These are phyloP conservation scores for Clavulina sp. DNA, from an alignment of 768 basidiomycete genomes.

Conservation along the genomic window DNA sequence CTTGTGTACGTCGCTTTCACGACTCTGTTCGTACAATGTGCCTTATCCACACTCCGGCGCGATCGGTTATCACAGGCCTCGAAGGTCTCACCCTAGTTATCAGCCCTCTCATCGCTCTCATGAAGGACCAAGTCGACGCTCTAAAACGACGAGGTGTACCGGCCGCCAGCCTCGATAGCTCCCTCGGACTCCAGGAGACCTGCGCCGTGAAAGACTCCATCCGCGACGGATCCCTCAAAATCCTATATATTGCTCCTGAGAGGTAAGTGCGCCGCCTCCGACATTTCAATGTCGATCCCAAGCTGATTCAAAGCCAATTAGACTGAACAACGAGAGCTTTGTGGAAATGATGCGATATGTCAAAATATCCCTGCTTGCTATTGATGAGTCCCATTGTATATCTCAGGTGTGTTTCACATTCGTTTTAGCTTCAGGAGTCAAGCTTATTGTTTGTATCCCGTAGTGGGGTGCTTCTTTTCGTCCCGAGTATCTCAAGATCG, in stretches of 20 bases:
- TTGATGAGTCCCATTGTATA: constrained; percentile 34
- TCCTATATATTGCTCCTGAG: constrained; percentile 33
- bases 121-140: constrained; percentile 24
- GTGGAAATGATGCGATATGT: constrained; percentile 27
- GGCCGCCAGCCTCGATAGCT: constrained; percentile 27
- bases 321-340: constrained; percentile 30
- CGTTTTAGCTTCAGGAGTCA: not conserved
- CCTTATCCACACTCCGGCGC: not conserved
- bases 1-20: constrained; percentile 15
- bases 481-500: constrained; percentile 21
- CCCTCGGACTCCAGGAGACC: constrained; percentile 18
- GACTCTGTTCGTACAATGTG: not conserved
- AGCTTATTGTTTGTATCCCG: not conserved
- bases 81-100: constrained; percentile 23
- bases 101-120: constrained; percentile 19
- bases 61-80: constrained; percentile 13
- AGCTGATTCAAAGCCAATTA: too few relatives aligned
- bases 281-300: not conserved
- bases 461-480: constrained; percentile 1
- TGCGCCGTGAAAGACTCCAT: constrained; percentile 23
- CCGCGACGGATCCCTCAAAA: constrained; percentile 24
- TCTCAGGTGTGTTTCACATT: constrained; percentile 22
- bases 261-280: constrained; percentile 13
- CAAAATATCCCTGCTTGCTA: constrained; percentile 29
- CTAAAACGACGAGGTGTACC: constrained; percentile 20